These are phyloP conservation scores for Cladosporium sp. DNA, from an alignment of 2,329 filamentous ascomycete species.

Conservation along the genomic window DNA sequence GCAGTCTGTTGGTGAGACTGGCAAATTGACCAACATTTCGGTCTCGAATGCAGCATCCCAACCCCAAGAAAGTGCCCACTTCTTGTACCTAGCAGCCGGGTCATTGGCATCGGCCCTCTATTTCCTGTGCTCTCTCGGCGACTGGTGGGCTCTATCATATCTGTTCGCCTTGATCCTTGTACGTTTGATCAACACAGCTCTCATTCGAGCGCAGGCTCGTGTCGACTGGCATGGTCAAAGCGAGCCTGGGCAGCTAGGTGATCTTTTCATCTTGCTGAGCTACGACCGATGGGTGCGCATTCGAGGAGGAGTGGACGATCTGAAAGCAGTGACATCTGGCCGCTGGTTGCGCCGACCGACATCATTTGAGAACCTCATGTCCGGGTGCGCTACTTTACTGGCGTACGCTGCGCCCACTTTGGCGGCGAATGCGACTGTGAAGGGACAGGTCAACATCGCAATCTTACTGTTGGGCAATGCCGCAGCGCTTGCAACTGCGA, in stretches of 20 bases:
- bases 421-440: slow-evolving; percentile 58
- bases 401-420: slow-evolving; percentile 61
- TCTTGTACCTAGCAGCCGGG: background rate
- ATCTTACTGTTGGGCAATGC: slow-evolving; percentile 56
- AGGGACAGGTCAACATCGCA: slow-evolving; percentile 56
- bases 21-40: slow-evolving; percentile 33
- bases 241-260: slow-evolving; percentile 44
- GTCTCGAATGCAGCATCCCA: slow-evolving; percentile 20
- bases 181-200: slow-evolving; percentile 58
- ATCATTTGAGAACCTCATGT: slow-evolving; percentile 52
- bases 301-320: slow-evolving; percentile 56
- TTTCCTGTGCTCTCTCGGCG: slow-evolving; percentile 15
- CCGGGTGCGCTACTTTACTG: slow-evolving; percentile 56
- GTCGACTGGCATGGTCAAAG: slow-evolving; percentile 41
- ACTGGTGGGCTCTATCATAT: slow-evolving; percentile 52
- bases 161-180: slow-evolving; percentile 55
- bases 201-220: slow-evolving; percentile 55
- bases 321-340: slow-evolving; percentile 62
- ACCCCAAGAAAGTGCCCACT: background rate
- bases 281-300: slow-evolving; percentile 56
- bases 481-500: slow-evolving; percentile 57
- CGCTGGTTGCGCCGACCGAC: slow-evolving; percentile 59
- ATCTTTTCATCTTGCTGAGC: slow-evolving; percentile 58
- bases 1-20: slow-evolving; percentile 34
- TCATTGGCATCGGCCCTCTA: slow-evolving; percentile 22